Percentiles rank a stretch among this genome's conserved stretches.
Evolutionary conservation across 306 rosid genomes (phyloP).

Genomic region (cucumber (Cucumis sativus)): Cucumber_9930_V3 NC_026658.2:25286501-25287000

Average conservation of each 20-base stretch:
- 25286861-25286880: conserved; percentile 67
- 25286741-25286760: conserved; percentile 92
- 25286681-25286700: conserved; percentile 39
- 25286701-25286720: conserved; percentile 73
- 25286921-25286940: conserved; percentile 80
- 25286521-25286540: not conserved
- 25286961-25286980: conserved; percentile 87
- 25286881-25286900: conserved; percentile 73
- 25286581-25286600: not conserved
- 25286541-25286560: not conserved
- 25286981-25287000: conserved; percentile 55
- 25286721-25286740: conserved; percentile 69
- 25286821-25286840: conserved; percentile 75
- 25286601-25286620: not conserved
- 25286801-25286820: conserved; percentile 57
- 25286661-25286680: not conserved
- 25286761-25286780: conserved; percentile 66
- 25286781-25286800: conserved; percentile 33
- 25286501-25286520: not conserved
- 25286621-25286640: not conserved
- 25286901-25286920: conserved; percentile 87
- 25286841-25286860: conserved; percentile 79
- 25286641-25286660: not conserved
- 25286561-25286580: not conserved
- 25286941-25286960: conserved; percentile 95